Percentiles rank a stretch among this genome's conserved stretches.
Evolutionary conservation across 768 basidiomycete genomes (phyloP).

Genomic region (Lentinula edodes): DNA sequence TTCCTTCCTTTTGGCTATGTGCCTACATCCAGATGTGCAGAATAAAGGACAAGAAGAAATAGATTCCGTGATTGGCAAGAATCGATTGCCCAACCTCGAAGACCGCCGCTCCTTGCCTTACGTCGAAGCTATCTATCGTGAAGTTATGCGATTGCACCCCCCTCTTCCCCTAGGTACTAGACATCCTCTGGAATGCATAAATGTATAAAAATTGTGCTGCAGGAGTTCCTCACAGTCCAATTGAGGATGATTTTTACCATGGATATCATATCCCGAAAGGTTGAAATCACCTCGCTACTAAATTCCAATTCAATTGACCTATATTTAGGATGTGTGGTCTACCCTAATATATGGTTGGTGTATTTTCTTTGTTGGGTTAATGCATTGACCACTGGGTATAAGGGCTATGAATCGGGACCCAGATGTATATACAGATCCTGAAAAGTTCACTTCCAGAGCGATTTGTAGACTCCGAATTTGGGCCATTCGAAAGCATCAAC

Average conservation of each 20-base stretch:
- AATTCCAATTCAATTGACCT: not conserved
- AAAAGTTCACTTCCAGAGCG: constrained; percentile 14
- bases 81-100: constrained; percentile 18
- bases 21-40: constrained; percentile 14
- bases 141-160: not conserved
- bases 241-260: not conserved
- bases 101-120: constrained; percentile 11
- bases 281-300: not conserved
- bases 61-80: constrained; percentile 16
- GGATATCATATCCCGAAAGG: constrained; percentile 2
- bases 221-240: not conserved
- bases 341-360: not conserved
- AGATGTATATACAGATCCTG: constrained; percentile 15
- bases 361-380: not conserved
- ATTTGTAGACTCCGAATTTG: constrained; percentile 8
- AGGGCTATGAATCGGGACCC: constrained; percentile 21
- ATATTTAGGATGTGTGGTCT: not conserved
- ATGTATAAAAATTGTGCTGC: not conserved
- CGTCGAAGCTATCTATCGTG: not conserved
- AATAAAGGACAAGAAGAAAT: constrained; percentile 18
- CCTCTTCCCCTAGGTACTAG: not conserved
- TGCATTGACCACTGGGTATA: not conserved
- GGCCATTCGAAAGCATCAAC: not conserved
- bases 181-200: not conserved
- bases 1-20: constrained; percentile 13